Base-by-base conservation (phyloP, 768 basidiomycete genomes). In the Russula emetica region DNA sequence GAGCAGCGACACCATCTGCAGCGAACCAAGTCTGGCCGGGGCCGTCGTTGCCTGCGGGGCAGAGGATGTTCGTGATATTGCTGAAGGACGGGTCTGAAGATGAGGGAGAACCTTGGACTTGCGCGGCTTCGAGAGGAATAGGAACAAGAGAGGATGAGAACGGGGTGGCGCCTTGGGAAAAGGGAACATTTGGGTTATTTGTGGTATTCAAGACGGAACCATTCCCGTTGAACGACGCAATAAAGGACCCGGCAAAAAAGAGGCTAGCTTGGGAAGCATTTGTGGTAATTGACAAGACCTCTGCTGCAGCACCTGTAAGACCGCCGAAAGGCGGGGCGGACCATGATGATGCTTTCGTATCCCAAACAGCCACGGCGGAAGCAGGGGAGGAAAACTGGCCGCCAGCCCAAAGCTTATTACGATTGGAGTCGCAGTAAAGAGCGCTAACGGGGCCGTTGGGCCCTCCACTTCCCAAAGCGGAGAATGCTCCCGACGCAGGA, bases 101-200 rank as follows among this genome's bases (percentile, higher is more conserved):
- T 0, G 87, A 85, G 20, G 90, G 87, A 2, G 82, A 83, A 20
- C 82, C 85, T 58, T 84, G 75, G 20, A 82, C 72, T 52, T 79
- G 72, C n/a, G 86, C 84, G 22, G 79, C 79, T 66, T 79, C 74
- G 20, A 94, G 75, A 36, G 90, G 85, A 38, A 94, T 77, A 20
- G 91, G 90, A 42, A 94, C 92, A 55, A 97, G 85, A 11, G 93
- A 95, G 2, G 91, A 90, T 5, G 94, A 90, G 72, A 91, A 93
- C 0, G 90, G 89, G 0, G 90, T 87, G 16, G 92, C 90, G 30
- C 90, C 86, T 2, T 84, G 72, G 24, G 93, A 94, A 69, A 84
- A 86, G 14, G 92, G 92, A 4, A 94, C 86, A 63, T 89, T 94
- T 13, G 92, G 92, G 71, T 93, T 94, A 71, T 88, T 88, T 47